Base-by-base conservation (phyloP, 2,329 filamentous ascomycete species). In the Fusarium longipes region DNA sequence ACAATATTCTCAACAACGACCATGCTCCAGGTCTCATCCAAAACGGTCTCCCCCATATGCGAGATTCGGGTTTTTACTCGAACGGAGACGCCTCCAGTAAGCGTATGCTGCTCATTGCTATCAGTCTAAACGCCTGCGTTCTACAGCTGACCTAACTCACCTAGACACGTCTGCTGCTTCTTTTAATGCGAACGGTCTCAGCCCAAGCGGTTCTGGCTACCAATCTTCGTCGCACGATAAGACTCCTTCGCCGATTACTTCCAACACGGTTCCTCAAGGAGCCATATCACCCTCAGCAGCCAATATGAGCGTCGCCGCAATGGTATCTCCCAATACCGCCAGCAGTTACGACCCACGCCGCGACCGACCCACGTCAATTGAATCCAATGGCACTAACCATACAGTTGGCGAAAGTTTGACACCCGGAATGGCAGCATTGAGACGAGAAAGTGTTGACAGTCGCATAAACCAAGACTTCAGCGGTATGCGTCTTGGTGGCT, bases 361-460 rank as follows among this genome's bases (percentile, higher is more conserved):
- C 65, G 81, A 81, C 57, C 75, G 79, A 42, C 76, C 80, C 44
- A 80, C 73, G 49, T 79, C 74, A 35, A 76, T 78, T 58, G 77
- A 81, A 43, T 75, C 74, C 12, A 71, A 71, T 20, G 67, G 72
- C 17, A 22, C 36, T 67, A 73, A 74, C 24, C 70, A 76, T 39
- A 74, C 75, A 6, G 61, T 78, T 58, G 77, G 74, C 25, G 74
- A 80, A 27, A 76, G 78, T 29, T 76, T 78, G 45, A 76, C 80
- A 25, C 74, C 79, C 3, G 84, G 89, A 22, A 59, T 68, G 17
- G 63, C 56, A 27, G 50, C 57, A 47, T 88, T 89, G 45, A 86
- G 91, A 58, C 87, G 92, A 51, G 92, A 93, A 78, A 94, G 91
- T 71, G 90, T 94, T 6, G 91, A 94, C 77, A 93, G 91, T 77